A percentile compares a stretch with the other conserved stretches of the same genome.
These are phyloP conservation scores for Rutstroemia sydowiana DNA, from an alignment of 2,329 filamentous ascomycete genomes.

Conservation along the genomic window DNA sequence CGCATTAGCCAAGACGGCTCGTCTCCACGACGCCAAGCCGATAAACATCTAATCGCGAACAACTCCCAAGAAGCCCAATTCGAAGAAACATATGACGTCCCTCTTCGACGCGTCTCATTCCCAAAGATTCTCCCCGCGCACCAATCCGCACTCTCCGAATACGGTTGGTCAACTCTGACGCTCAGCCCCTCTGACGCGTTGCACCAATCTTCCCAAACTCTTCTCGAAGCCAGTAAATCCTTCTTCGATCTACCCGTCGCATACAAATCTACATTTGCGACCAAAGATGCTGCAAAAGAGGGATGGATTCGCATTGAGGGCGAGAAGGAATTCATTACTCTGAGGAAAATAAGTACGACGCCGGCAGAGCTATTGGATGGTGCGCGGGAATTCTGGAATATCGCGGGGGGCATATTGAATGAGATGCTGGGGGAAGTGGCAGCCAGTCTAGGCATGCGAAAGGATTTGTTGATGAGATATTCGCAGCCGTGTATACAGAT, in stretches of 20 bases:
- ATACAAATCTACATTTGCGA: conserved; percentile 19
- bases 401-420: conserved; percentile 18
- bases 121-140: conserved; percentile 16
- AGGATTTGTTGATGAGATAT: conserved; percentile 16
- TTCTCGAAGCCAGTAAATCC: conserved; percentile 18
- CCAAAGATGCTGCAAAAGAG: conserved; percentile 19
- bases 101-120: conserved; percentile 12
- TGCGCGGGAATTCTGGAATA: conserved; percentile 16
- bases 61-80: neutral
- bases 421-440: conserved; percentile 16
- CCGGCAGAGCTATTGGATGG: conserved; percentile 16
- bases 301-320: conserved; percentile 23
- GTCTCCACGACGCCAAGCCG: too few species aligned
- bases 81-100: neutral
- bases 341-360: conserved; percentile 16
- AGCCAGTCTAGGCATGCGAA: conserved; percentile 21
- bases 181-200: conserved; percentile 13
- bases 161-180: conserved; percentile 23
- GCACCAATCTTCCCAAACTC: conserved; percentile 14
- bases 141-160: conserved; percentile 14
- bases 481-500: conserved; percentile 20
- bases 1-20: too few species aligned
- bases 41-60: too few species aligned
- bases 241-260: conserved; percentile 21
- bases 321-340: conserved; percentile 25